Evolutionary conservation across 352 stramenopile genomes (phyloP), one percentile per base, ranked within the genome.

Genomic region (Globisporangium okanoganense): DNA sequence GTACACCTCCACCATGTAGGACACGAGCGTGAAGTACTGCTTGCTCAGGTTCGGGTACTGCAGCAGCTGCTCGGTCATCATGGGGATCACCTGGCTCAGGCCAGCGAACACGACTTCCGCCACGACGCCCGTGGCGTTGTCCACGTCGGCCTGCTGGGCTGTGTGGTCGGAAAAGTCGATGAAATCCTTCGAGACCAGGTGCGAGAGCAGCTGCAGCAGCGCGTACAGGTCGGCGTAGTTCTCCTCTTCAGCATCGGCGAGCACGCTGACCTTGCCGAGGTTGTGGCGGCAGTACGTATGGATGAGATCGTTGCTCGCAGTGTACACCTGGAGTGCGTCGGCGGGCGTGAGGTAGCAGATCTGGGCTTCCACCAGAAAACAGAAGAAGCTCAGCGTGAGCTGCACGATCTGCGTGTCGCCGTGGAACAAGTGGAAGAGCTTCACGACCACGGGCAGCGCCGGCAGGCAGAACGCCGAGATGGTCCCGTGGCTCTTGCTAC

Each of bases 21-120:
- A 87, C 31, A 96, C 78, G 53, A 96, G 69, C 27, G 83, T 92
- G 62, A 96, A 96, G 56, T 95, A 97, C 62, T 95, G 87, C 54
- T 92, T 88, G 67, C 81, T 92, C 63, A 97, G 69, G 27, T 66
- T 81, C 9, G 87, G 86, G 56, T 96, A 96, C 40, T 93, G 78
- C 49, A 97, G 68, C 57, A 96, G 66, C 57, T 86, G 76, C 56
- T 96, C 83, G 7, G 89, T 96, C 87, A 97, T 96, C 25, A 97
- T 78, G 18, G 89, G 88, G 41, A 97, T 88, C 33, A 97, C 82
- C 51, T 90, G 81, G 25, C 85, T 86, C 25, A 97, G 62, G 0
- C 88, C 89, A 2, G 86, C 84, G 67, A 97, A 97, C 1, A 97
- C 89, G 0, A 97, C 88, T 24, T 96, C 87, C 3, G 87, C 79